Percentiles rank a stretch among this genome's conserved stretches.
These are phyloP conservation scores for Gossypium davidsonii DNA, from an alignment of 441 rosid species.

Conservation along the genomic window DNA sequence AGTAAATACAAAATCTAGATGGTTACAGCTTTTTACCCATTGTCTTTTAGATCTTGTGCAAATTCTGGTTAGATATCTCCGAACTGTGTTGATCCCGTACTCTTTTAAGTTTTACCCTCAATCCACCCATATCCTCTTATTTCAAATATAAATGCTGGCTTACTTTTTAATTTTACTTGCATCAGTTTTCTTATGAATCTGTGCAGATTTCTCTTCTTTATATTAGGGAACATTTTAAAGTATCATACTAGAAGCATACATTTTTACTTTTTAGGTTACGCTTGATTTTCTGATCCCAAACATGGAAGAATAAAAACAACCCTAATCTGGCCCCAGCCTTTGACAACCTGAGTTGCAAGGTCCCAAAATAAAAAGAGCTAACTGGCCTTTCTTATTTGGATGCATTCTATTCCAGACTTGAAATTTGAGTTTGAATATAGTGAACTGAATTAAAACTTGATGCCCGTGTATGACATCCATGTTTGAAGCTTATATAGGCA, in stretches of 20 bases:
- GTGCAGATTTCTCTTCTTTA: too few relatives aligned
- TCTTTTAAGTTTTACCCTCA: neutral
- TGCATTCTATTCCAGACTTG: neutral
- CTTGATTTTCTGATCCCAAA: neutral
- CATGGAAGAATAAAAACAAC: neutral
- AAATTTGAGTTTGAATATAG: neutral
- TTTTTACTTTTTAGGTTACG: neutral
- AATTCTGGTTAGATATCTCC: neutral
- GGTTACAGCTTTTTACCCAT: neutral
- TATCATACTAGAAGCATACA: neutral
- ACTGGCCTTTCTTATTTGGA: neutral
- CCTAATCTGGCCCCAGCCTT: neutral
- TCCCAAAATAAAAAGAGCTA: neutral
- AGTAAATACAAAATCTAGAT: neutral
- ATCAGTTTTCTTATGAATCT: too few relatives aligned
- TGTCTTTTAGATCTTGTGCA: too few relatives aligned
- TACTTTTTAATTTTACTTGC: too few relatives aligned
- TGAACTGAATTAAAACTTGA: neutral
- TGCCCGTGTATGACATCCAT: neutral
- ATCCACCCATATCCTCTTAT: neutral
- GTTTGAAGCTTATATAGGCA: too few relatives aligned
- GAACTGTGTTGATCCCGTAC: neutral
- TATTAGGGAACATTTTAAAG: neutral
- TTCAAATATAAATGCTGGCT: too few relatives aligned
- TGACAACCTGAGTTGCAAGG: neutral